Evolutionary conservation across 805 yeast species (phyloP), one percentile per base, ranked within the genome.

Genomic region (Lachancea nothofagi): DNA sequence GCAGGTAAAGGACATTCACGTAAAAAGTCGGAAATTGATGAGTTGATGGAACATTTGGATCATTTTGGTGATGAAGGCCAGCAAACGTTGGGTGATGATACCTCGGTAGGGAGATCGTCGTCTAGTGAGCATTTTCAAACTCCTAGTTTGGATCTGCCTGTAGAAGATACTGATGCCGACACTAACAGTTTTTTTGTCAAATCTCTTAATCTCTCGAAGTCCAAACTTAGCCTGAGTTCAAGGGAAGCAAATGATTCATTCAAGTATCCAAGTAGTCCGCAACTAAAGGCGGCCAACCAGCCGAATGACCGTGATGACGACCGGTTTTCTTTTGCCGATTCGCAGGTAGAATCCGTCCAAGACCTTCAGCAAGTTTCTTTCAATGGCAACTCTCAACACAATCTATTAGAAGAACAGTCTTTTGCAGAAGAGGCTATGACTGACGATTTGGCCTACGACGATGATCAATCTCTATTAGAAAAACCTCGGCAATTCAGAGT

Each of bases 1-100:
- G n/a, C n/a, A 28, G 31, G 17, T 6, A 21, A 21, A 32, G 36
- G 37, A 13, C 65, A 60, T 36, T 41, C 48, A 31, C 49, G 62
- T 22, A 57, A 59, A 36, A 43, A 51, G 27, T 61, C 65, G 4
- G 57, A 61, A 29, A 59, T 63, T 12, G 65, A 62, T 38, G 54
- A 54, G 29, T 43, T 60, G 17, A 57, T 56, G 7, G 65, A 60
- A 19, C 64, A 62, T 33, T 47, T 62, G 17, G 65, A 61, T 15
- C 41, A 44, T 8, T 61, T 45, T 37, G 48, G 55, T 2, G 43
- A 41, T 9, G 46, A 52, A 18, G 19, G 31, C 12, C 20, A 14
- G 17, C 18, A n/a, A 7, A 7, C 4, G 5, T 21, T 12, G 12
- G 26, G 13, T 5, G 20, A 4, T 7, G 26, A 22, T 9, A 21